Evolutionary conservation across 495 filamentous ascomycete species (phyloP).

Genomic region (Neurospora sp.): DNA sequence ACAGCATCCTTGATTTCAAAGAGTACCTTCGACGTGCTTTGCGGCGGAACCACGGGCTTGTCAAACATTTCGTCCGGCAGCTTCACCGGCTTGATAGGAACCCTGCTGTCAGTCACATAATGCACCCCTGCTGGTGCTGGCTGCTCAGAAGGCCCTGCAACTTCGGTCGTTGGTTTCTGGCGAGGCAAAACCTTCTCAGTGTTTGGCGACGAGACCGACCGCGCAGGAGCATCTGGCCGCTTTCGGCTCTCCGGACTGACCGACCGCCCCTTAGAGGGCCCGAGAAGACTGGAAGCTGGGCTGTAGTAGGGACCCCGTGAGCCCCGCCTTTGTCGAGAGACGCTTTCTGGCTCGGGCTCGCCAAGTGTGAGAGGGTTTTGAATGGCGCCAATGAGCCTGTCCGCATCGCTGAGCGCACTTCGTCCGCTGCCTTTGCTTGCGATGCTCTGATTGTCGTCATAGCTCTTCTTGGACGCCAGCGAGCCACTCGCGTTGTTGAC

Average conservation of each 20-base stretch:
- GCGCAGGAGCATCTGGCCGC: not conserved
- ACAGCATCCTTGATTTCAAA: conserved; percentile 20
- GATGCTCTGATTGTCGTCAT: conserved; percentile 36
- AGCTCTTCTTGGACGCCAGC: conserved; percentile 18
- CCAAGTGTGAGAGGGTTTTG: conserved; percentile 45
- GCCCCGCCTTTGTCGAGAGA: conserved; percentile 4
- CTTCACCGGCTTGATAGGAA: conserved; percentile 30
- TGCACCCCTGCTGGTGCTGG: conserved; percentile 13
- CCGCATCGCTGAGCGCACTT: conserved; percentile 57
- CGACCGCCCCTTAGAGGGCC: conserved; percentile 12
- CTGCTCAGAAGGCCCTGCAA: not conserved
- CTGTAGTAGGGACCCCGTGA: conserved; percentile 6
- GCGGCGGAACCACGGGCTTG: conserved; percentile 6
- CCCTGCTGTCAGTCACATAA: conserved; percentile 22
- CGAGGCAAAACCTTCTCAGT: not conserved
- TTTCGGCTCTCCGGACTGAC: conserved; percentile 12
- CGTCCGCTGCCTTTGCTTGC: conserved; percentile 39
- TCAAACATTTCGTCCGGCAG: conserved; percentile 27
- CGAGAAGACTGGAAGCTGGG: conserved; percentile 4
- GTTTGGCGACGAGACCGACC: conserved; percentile 7
- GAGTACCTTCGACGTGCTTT: conserved; percentile 18
- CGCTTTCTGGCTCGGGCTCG: conserved; percentile 23
- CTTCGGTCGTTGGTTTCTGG: not conserved
- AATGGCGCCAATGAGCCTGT: conserved; percentile 66
- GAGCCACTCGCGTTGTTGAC: conserved; percentile 2